Evolutionary conservation across 768 basidiomycete genomes (phyloP), one percentile per base, ranked within the genome.

Genomic region (Asterophora lycoperdoides): DNA sequence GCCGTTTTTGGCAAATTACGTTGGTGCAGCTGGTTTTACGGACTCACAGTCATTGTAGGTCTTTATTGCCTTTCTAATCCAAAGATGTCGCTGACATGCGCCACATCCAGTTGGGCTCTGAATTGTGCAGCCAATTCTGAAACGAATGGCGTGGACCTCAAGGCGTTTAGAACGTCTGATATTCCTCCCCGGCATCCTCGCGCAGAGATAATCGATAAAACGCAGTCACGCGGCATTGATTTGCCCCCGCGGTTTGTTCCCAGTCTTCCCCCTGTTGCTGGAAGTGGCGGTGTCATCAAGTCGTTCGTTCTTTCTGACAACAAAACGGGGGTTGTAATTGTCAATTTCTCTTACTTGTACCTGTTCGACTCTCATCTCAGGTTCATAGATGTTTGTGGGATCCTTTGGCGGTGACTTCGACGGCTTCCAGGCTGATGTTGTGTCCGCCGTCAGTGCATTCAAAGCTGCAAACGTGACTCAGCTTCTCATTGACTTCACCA

Each of bases 311-410:
- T 83, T 8, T 75, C 79, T 2, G 76, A 73, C 49, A 77, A 75
- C 18, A 71, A 72, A 52, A 83, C 81, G 1, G 82, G 81, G 13
- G 83, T 83, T 5, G 79, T 82, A 46, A 55, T 78, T 70, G 7
- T 4, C 23, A 35, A 19, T 19, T 44, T 15, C 29, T 28, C 8
- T 41, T 14, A 10, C 4, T 33, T n/a, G 4, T 17, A 37, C 29
- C 20, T 14, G 38, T 20, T 46, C 33, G 14, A 42, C 38, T 36
- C 42, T 42, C 36, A 55, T 7, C 8, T 9, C 30, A 13, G 26
- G 46, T 7, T 17, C 18, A 6, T 55, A 81, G 78, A 80, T 82
- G 74, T 81, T 78, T 54, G 72, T 83, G 4, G 80, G 81, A 13
- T 79, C 80, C 0, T 85, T 85, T 55, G 71, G 63, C 18, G 70